Evolutionary conservation across 2,329 filamentous ascomycete genomes (phyloP).

Genomic region (Penicillium sp.): DNA sequence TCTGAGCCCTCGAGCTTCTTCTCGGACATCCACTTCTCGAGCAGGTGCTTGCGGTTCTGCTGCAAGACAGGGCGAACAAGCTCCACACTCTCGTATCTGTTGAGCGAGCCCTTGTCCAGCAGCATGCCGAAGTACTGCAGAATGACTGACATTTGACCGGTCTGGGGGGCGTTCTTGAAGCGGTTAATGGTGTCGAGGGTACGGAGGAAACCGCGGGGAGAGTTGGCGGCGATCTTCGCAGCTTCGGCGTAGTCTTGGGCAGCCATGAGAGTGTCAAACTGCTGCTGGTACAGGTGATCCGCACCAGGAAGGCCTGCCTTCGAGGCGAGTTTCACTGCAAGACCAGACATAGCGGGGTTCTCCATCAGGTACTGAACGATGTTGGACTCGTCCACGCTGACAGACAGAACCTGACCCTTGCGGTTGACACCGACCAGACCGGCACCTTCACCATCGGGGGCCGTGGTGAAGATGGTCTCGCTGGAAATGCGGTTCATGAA

Average conservation of each 20-base stretch:
- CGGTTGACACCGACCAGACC: slow-evolving; percentile 95
- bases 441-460: slow-evolving; percentile 76
- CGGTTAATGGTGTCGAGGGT: slow-evolving; percentile 94
- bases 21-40: slow-evolving; percentile 98
- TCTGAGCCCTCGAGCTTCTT: slow-evolving; percentile 96
- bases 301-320: slow-evolving; percentile 91
- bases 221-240: slow-evolving; percentile 95
- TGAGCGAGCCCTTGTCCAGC: slow-evolving; percentile 89
- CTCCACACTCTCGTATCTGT: slow-evolving; percentile 91
- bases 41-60: slow-evolving; percentile 90
- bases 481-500: slow-evolving; percentile 99
- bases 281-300: slow-evolving; percentile 87
- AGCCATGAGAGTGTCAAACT: slow-evolving; percentile 85
- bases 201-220: slow-evolving; percentile 90
- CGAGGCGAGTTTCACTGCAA: slow-evolving; percentile 95
- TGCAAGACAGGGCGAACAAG: slow-evolving; percentile 87
- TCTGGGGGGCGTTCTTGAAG: slow-evolving; percentile 84
- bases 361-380: slow-evolving; percentile 94
- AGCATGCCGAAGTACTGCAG: slow-evolving; percentile 98
- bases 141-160: slow-evolving; percentile 78
- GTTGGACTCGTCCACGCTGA: slow-evolving; percentile 87
- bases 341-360: slow-evolving; percentile 89
- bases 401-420: slow-evolving; percentile 93
- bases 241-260: slow-evolving; percentile 82
- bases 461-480: slow-evolving; percentile 97